A percentile compares a stretch with the other conserved stretches of the same genome.
These are phyloP conservation scores for Jaenimonas drosophilae DNA, from an alignment of 208 protist species.

Conservation along the genomic window DNA sequence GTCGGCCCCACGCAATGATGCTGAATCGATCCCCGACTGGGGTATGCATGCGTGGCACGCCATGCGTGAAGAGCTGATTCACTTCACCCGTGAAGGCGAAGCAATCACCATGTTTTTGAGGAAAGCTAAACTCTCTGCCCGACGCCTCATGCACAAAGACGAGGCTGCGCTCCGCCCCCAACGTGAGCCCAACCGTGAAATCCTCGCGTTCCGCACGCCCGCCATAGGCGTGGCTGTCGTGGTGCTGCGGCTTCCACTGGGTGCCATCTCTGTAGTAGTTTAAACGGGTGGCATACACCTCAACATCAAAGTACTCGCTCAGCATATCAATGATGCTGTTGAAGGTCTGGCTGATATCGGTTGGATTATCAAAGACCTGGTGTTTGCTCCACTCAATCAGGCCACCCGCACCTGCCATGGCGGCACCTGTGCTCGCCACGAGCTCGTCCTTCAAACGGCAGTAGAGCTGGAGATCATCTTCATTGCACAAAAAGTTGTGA, in stretches of 20 bases:
- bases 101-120: conserved; percentile 87
- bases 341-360: conserved; percentile 72
- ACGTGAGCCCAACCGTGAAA: conserved; percentile 87
- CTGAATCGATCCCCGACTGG: conserved; percentile 73
- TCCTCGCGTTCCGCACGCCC: conserved; percentile 63
- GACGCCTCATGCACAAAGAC: conserved; percentile 85
- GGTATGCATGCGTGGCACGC: conserved; percentile 69
- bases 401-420: conserved; percentile 37
- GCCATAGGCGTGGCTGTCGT: conserved; percentile 90
- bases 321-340: conserved; percentile 82
- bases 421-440: conserved; percentile 42
- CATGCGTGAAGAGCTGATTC: conserved; percentile 85
- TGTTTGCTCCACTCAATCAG: conserved; percentile 90
- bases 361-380: conserved; percentile 87
- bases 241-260: conserved; percentile 92
- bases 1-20: conserved; percentile 87
- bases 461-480: conserved; percentile 50
- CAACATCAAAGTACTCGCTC: conserved; percentile 82
- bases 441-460: conserved; percentile 60
- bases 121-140: conserved; percentile 81
- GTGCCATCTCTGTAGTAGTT: conserved; percentile 89
- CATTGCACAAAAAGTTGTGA: conserved; percentile 64
- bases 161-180: conserved; percentile 74
- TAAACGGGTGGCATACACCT: conserved; percentile 85
- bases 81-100: conserved; percentile 89